Base-by-base conservation (phyloP, 345 rosid species). In the Moringa oleifera region DNA sequence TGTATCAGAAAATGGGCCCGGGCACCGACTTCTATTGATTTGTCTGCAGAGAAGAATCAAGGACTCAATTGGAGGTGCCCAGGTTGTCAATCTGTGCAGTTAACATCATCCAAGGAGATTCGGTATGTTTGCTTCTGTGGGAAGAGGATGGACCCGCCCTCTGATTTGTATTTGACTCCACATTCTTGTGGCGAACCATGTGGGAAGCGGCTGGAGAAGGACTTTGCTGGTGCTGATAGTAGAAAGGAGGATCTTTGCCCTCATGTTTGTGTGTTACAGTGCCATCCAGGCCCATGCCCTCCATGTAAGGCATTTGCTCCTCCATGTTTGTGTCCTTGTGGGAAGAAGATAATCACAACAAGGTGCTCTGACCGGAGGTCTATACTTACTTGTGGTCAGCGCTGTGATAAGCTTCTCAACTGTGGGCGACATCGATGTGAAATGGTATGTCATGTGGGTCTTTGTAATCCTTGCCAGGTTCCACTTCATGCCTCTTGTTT, bases 201-300 rank as follows among this genome's bases (percentile, higher is more conserved):
- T 84, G 96, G 96, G 55, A 94, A 90, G 85, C 89, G 78, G 11
- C 84, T 94, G 62, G 96, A 86, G 78, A 83, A 73, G 72, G 84
- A 71, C 62, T 54, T 72, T 49, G 66, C 58, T 3, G 64, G 57
- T 49, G 64, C 77, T 25, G 79, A 65, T 60, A 71, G 52, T 58
- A 76, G 67, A 56, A 68, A 73, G 47, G 96, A 90, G 64, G 82
- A 84, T 77, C 69, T 75, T 59, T 94, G 99, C 57, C 97, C 96
- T 66, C 99, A 90, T 73, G 59, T 73, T 65, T 94, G 99, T 77
- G 96, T 94, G 36, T 74, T 94, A 89, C 99, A 88, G 73, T 94
- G 97, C 66, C 99, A 94, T 61, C 99, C 96, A 21, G 99, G 99
- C 53, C 97, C 99, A 16, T 94, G 97, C 73, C 97, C 99, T 75